Conservation (phyloP, 1,284 basidiomycete genomes). For the Irpex rosettiformis region DNA sequence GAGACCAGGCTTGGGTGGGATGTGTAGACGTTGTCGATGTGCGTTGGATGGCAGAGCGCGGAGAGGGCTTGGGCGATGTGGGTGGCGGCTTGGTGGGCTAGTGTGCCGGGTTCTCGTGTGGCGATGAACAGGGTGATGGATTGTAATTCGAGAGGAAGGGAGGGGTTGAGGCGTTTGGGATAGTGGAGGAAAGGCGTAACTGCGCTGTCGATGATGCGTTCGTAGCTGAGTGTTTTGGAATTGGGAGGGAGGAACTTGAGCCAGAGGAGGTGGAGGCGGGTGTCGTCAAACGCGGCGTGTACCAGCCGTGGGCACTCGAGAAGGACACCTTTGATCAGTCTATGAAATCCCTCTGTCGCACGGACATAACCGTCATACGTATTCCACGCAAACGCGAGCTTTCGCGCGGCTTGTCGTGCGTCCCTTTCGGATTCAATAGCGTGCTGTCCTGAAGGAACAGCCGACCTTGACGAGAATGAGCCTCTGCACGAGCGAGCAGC, state of each 20-base stretch:
- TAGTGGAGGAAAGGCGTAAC: background rate
- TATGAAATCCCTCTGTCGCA: background rate
- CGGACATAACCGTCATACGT: background rate
- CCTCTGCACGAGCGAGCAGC: background rate
- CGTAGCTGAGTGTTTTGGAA: background rate
- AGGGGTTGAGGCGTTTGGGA: background rate
- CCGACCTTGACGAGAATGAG: background rate
- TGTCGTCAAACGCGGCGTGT: conserved; percentile 7
- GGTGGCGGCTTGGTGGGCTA: background rate
- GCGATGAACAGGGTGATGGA: background rate
- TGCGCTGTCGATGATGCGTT: background rate
- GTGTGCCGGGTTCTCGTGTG: background rate
- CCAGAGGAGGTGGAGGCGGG: conserved; percentile 7
- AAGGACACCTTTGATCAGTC: conserved; percentile 1
- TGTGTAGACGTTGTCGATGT: background rate
- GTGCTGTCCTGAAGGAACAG: background rate
- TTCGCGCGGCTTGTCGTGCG: background rate
- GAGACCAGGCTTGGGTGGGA: background rate
- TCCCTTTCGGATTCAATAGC: background rate
- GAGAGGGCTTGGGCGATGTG: background rate
- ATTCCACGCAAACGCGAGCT: background rate
- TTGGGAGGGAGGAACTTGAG: background rate
- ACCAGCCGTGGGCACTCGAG: background rate
- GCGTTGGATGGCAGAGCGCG: background rate
- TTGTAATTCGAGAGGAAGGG: background rate